Percentiles rank a stretch among this genome's conserved stretches.
These are phyloP conservation scores for Thuidium tamariscinum DNA, from an alignment of 225 moss, liverwort and hornwort genomes.

Conservation along the genomic window DNA sequence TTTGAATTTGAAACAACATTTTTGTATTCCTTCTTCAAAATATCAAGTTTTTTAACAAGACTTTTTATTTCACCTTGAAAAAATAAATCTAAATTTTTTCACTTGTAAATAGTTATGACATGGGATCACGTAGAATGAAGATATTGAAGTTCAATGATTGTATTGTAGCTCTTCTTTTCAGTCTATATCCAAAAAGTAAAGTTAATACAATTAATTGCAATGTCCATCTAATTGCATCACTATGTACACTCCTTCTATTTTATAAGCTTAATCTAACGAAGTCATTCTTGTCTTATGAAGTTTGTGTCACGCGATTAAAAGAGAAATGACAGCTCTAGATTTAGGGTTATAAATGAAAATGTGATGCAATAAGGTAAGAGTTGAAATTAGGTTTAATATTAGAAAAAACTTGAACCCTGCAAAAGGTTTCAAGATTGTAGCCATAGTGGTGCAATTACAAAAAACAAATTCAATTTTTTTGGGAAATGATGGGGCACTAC, in stretches of 20 bases:
- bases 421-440: no score
- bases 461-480: no score
- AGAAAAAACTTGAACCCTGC: no score
- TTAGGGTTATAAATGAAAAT: neutral
- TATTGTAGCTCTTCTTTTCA: neutral
- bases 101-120: neutral
- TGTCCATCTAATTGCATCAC: no score
- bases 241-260: neutral
- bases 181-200: neutral
- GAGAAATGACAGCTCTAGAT: neutral
- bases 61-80: neutral
- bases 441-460: no score
- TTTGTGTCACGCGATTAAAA: neutral
- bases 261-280: neutral
- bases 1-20: neutral
- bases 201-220: neutral
- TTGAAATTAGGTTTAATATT: no score
- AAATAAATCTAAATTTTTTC: neutral
- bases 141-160: neutral
- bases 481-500: no score
- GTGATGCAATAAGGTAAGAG: neutral
- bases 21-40: neutral
- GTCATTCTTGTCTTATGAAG: neutral
- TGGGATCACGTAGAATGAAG: fast-evolving
- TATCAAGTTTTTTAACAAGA: neutral